Base-by-base conservation (phyloP, 345 rosid genomes). In the Theobroma cacao region DNA sequence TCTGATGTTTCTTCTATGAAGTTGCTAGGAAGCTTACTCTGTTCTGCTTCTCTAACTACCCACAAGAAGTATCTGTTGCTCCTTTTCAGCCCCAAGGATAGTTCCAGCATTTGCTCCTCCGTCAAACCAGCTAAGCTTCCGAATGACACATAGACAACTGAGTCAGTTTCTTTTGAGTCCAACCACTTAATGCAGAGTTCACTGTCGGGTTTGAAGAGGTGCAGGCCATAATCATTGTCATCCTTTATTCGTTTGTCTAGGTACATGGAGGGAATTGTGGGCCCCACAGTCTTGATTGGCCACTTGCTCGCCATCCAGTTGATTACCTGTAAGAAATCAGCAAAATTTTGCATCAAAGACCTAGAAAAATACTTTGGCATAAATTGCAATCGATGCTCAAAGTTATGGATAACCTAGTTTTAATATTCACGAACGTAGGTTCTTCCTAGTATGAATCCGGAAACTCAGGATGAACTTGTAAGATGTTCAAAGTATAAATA, bases 91-190 rank as follows among this genome's bases (percentile, higher is more conserved):
- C 89, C 90, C 78, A 63, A 20, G 26, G 89, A 90, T 36, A 83
- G 45, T 82, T 91, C 91, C 63, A 71, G 77, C 93, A 88, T 89
- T 74, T 91, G 95, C n/a, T 84, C 83, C 34, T 82, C 87, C 48
- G 75, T 82, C 34, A 85, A 74, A 20, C 77, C 74, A 33, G 87
- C 89, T 68, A 91, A 9, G 78, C 90, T 91, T 73, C 93, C 91
- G 3, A 82, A 88, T 47, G 93, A 84, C n/a, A 86, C 82, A 58
- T 89, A 89, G 14, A 88, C 82, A 61, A 91, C 93, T 0, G 90
- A 88, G 72, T 41, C 36, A 1, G 70, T 61, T 34, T 84, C 86
- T 65, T 80, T 89, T 10, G 84, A 70, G 79, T 73, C 85, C 38
- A 89, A 55, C 93, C 95, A 91, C 36, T 82, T 82, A 60, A 78